These are phyloP conservation scores for Penicillium sp. DNA, from an alignment of 2,329 filamentous ascomycete genomes.

Conservation along the genomic window DNA sequence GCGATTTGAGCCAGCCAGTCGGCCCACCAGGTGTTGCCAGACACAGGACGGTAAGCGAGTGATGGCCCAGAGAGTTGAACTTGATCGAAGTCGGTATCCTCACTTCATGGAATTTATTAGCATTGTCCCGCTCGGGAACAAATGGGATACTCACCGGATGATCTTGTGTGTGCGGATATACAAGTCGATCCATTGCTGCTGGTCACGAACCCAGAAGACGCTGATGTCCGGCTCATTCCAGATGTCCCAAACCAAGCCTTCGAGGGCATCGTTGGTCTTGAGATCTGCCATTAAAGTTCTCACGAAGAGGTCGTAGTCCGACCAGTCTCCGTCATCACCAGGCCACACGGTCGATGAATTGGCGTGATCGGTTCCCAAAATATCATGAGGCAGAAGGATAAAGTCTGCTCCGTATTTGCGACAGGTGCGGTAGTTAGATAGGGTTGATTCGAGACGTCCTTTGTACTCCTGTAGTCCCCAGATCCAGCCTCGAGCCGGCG, in stretches of 20 bases:
- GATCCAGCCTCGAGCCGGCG: slow-evolving; percentile 26
- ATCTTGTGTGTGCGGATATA: slow-evolving; percentile 38
- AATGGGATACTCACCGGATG: slow-evolving; percentile 29
- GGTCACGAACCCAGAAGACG: slow-evolving; percentile 37
- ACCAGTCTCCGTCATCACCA: slow-evolving; percentile 50
- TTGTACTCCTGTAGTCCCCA: slow-evolving; percentile 25
- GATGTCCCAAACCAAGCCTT: slow-evolving; percentile 45
- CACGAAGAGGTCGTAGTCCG: slow-evolving; percentile 43
- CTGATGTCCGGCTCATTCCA: slow-evolving; percentile 51
- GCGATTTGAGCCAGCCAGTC: slow-evolving; percentile 34
- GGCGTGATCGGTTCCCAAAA: slow-evolving; percentile 48
- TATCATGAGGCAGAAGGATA: slow-evolving; percentile 45
- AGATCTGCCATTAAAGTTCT: slow-evolving; percentile 26
- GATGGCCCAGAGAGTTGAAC: slow-evolving; percentile 41
- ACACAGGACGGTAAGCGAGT: slow-evolving; percentile 29
- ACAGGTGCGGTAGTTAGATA: slow-evolving; percentile 43
- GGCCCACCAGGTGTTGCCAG: slow-evolving; percentile 41
- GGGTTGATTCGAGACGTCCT: slow-evolving; percentile 41
- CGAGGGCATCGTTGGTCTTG: slow-evolving; percentile 24
- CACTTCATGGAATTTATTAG: background rate
- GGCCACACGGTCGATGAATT: slow-evolving; percentile 42
- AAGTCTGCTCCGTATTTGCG: slow-evolving; percentile 43
- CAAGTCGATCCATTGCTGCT: slow-evolving; percentile 41
- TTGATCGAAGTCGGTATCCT: slow-evolving; percentile 6
- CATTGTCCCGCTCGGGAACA: too few relatives aligned